A percentile compares a stretch with the other conserved stretches of the same genome.
Conservation (phyloP, 768 basidiomycete genomes). For the Suillus occidentalis region DNA sequence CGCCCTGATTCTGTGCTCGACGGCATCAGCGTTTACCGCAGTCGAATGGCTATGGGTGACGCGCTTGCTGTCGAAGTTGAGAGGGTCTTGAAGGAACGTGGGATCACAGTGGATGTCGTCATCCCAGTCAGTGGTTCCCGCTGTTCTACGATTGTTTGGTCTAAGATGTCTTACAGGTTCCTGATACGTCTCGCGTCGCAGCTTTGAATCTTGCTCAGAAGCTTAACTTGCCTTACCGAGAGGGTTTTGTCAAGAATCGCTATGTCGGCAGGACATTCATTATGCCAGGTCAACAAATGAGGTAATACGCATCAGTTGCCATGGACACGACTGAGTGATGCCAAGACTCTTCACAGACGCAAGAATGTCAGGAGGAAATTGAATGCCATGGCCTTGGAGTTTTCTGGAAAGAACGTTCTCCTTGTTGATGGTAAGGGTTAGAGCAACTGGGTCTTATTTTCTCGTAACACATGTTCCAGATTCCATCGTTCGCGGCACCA, state of each 20-base stretch:
- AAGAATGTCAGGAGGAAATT: slow-evolving; percentile 95
- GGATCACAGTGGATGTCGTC: slow-evolving; percentile 89
- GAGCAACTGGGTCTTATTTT: not conserved
- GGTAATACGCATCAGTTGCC: slow-evolving; percentile 40
- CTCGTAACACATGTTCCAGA: slow-evolving; percentile 45
- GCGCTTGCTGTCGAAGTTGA: slow-evolving; percentile 85
- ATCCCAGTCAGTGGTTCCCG: slow-evolving; percentile 65
- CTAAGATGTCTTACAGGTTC: slow-evolving; percentile 54
- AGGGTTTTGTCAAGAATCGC: slow-evolving; percentile 98
- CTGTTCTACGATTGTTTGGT: not conserved
- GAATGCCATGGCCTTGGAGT: slow-evolving; percentile 98
- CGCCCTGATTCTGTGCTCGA: slow-evolving; percentile 97
- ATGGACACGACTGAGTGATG: not conserved
- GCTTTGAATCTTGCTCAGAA: slow-evolving; percentile 94
- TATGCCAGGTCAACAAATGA: slow-evolving; percentile 98
- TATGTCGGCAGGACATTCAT: slow-evolving; percentile 99
- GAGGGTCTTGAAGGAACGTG: slow-evolving; percentile 63
- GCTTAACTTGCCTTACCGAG: slow-evolving; percentile 86
- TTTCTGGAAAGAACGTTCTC: slow-evolving; percentile 86
- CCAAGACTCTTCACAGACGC: slow-evolving; percentile 44
- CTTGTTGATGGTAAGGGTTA: slow-evolving; percentile 82
- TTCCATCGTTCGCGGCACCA: slow-evolving; percentile 97
- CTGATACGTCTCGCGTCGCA: slow-evolving; percentile 95
- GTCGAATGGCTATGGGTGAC: slow-evolving; percentile 99
- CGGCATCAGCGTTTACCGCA: slow-evolving; percentile 95